Evolutionary conservation across 768 basidiomycete species (phyloP).

Genomic region (Tephrocybe rancida): DNA sequence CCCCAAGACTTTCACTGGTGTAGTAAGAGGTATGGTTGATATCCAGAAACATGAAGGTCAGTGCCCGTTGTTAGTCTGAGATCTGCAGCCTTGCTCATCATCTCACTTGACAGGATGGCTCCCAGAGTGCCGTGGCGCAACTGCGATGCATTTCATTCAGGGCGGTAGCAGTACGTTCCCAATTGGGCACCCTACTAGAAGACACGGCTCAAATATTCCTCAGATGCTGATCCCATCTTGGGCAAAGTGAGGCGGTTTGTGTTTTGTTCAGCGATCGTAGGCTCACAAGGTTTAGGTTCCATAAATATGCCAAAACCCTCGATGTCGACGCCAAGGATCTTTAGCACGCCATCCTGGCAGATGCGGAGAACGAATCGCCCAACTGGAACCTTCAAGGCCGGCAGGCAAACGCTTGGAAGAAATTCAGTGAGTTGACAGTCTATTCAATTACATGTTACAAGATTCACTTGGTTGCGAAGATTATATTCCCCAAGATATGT

Average conservation of each 20-base stretch:
- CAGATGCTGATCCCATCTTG: constrained; percentile 66
- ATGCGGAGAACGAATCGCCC: constrained; percentile 57
- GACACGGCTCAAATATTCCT: not conserved
- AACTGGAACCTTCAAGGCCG: constrained; percentile 69
- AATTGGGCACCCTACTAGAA: no score
- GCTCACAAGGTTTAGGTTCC: constrained; percentile 39
- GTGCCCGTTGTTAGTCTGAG: no score
- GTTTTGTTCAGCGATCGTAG: not conserved
- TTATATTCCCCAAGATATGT: constrained; percentile 42
- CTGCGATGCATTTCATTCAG: constrained; percentile 53
- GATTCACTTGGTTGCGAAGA: constrained; percentile 23
- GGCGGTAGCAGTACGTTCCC: constrained; percentile 57
- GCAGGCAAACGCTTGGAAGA: constrained; percentile 59
- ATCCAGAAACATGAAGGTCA: constrained; percentile 69
- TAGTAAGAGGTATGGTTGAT: constrained; percentile 67
- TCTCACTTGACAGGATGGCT: constrained; percentile 58
- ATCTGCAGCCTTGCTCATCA: no score
- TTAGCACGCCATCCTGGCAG: constrained; percentile 58
- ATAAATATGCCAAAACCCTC: constrained; percentile 46
- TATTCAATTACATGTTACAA: not conserved
- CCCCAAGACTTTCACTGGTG: constrained; percentile 56
- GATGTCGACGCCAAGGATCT: constrained; percentile 50
- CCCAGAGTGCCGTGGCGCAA: constrained; percentile 64
- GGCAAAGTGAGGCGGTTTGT: constrained; percentile 48
- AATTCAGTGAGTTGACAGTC: constrained; percentile 37